Conservation (phyloP, 2,329 filamentous ascomycete genomes). For the Graphium sp. region DNA sequence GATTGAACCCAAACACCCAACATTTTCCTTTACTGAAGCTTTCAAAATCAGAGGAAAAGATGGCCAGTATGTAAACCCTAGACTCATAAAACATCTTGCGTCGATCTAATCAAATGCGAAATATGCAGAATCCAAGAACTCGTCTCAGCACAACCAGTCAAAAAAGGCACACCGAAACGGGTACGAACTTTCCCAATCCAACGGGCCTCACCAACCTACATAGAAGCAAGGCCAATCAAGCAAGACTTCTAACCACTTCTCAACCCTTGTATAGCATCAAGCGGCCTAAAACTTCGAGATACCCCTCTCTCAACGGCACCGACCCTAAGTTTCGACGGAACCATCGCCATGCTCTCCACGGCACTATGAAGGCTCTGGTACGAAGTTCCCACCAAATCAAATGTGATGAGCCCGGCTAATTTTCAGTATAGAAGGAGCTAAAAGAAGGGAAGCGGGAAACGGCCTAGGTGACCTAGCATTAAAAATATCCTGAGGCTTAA, state of each 20-base stretch:
- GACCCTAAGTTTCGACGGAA: conserved; percentile 99
- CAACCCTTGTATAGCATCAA: conserved; percentile 80
- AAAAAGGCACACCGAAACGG: conserved; percentile 99
- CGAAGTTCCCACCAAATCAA: conserved; percentile 18
- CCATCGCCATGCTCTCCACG: conserved; percentile 98
- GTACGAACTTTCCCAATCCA: conserved; percentile 29
- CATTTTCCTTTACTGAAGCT: no score
- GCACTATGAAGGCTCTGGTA: conserved; percentile 96
- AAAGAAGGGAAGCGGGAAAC: conserved; percentile 89
- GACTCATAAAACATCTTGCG: no score
- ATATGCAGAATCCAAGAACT: conserved; percentile 99
- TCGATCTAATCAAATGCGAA: no score
- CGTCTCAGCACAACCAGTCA: conserved; percentile 96
- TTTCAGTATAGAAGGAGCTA: conserved; percentile 66
- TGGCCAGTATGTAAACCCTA: no score
- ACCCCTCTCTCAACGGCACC: conserved; percentile 95
- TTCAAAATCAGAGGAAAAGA: no score
- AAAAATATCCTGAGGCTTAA: no score
- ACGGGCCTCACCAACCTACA: no score
- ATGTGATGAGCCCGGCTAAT: conserved; percentile 12
- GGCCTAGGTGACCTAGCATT: conserved; percentile 51
- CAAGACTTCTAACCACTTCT: no score
- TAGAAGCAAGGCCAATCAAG: no score
- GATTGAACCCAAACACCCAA: no score
- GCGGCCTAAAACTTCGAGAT: conserved; percentile 98